Base-by-base conservation (phyloP, 495 filamentous ascomycete species). In the Lasiosphaeria ovina region DNA sequence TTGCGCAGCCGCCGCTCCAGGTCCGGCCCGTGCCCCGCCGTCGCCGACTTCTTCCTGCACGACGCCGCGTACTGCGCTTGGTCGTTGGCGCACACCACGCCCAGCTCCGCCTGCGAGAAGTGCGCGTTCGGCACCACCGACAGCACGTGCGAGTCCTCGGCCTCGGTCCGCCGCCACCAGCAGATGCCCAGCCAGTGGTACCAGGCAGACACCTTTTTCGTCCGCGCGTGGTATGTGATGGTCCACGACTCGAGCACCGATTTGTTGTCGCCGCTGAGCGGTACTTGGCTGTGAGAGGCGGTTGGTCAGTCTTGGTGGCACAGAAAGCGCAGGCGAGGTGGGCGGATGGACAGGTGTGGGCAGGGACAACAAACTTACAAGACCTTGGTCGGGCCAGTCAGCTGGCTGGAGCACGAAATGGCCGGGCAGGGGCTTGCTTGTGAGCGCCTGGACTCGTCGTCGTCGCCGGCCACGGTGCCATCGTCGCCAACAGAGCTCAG, bases 171-270 rank as follows among this genome's bases (percentile, higher is more conserved):
- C 8, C 16, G 44, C 32, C n/a, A 54, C 35, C 55, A 54, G 34
- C 40, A 44, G 38, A 66, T 17, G 51, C 64, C 64, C 6, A 66
- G 51, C 31, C 44, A 31, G 38, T 42, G 52, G 54, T 40, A 16
- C 17, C 47, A 53, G 3, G 47, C 14, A 3, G 44, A 45, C 9
- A 57, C 45, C 49, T 16, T 53, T 9, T 54, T 52, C 6, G 16
- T 40, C 6, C 55, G 61, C 42, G 40, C 53, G 61, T 67, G 61
- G 44, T 54, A 67, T 44, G 61, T 63, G 33, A 67, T 63, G 33
- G 61, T 61, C 61, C 61, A 67, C 17, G 64, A 67, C 14, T 67
- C 64, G 55, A 52, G 51, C 42, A 61, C 17, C 24, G 57, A 24
- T 12, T 57, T 61, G 54, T 51, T 54, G 38, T 53, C 17, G 34